These are phyloP conservation scores for Beta macrorhiza DNA, from an alignment of 179 eudicot species.

Conservation along the genomic window DNA sequence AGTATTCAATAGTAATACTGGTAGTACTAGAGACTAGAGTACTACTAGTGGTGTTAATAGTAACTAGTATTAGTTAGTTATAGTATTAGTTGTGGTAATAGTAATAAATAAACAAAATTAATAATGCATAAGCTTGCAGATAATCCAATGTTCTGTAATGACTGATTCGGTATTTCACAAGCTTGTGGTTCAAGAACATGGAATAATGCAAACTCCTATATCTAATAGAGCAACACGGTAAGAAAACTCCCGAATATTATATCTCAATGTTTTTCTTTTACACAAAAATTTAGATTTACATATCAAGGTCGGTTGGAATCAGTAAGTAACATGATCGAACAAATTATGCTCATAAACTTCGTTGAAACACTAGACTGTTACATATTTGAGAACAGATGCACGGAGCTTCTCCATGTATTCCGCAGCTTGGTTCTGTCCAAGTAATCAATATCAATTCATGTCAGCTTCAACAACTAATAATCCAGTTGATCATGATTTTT, in stretches of 20 bases:
- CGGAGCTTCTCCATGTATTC: constrained; percentile 94
- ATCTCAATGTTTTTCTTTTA: neutral
- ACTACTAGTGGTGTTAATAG: too few species aligned
- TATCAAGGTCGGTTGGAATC: neutral
- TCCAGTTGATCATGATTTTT: too few species aligned
- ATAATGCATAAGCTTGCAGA: too few species aligned
- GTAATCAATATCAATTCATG: constrained; percentile 22
- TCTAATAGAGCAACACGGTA: too few species aligned
- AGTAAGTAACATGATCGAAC: neutral
- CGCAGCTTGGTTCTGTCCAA: constrained; percentile 73
- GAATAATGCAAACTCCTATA: too few species aligned
- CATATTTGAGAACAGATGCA: constrained; percentile 67
- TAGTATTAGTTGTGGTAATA: too few species aligned
- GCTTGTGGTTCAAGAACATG: neutral
- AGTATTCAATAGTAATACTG: too few species aligned
- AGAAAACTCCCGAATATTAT: neutral
- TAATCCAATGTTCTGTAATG: too few species aligned
- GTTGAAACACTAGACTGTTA: constrained; percentile 51
- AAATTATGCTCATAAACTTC: neutral
- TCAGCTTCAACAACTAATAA: neutral
- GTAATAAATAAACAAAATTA: too few species aligned
- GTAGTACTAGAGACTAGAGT: too few species aligned
- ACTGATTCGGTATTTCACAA: too few species aligned
- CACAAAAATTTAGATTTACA: constrained; percentile 12
- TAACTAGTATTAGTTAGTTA: too few species aligned